Evolutionary conservation across 2,329 filamentous ascomycete genomes (phyloP), one percentile per base, ranked within the genome.

Genomic region (Colletotrichum gloeosporioides): DNA sequence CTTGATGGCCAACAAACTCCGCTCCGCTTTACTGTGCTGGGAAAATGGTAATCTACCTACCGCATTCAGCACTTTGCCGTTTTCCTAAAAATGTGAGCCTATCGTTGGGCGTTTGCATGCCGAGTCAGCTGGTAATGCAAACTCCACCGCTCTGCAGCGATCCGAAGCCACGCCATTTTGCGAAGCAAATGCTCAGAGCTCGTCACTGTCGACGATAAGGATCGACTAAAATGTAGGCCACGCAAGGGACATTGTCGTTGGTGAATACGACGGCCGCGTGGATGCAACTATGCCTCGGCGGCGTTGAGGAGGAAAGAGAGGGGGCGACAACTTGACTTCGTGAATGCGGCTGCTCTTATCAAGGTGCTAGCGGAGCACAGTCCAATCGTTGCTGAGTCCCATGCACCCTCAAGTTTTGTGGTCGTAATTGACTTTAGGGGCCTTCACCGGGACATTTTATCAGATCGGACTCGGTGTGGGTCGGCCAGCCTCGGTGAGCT

Each of bases 101-200:
- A 74, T 44, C 15, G 36, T 39, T 34, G 34, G 68, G 31, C 22
- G 49, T 25, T 68, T 22, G 3, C 13, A 15, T 25, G 27, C 32
- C 69, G 63, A 69, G 73, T 61, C 73, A 53, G 32, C 16, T 22
- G 4, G 25, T 64, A 32, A 31, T 9, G 27, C 49, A 64, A 57
- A 39, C 73, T 15, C 69, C 64, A 68, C 73, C 55, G 15, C 12
- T 15, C 27, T 55, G 73, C 34, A 67, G 63, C 57, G 36, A 31
- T 22, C 57, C 25, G 4, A 34, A 8, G 55, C 63, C n/a, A 53
- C 69, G 63, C 64, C 69, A 49, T 73, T n/a, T 68, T 73, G 73
- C 73, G 55, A 75, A 57, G 69, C 36, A 39, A 68, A 39, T 76
- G 73, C 73, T 59, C 63, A 59, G 32, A 76, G 57, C 64, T 64